phyloP scores from a whole-genome alignment of 345 rosid genomes.

The Clarkia xantiana region DNA sequence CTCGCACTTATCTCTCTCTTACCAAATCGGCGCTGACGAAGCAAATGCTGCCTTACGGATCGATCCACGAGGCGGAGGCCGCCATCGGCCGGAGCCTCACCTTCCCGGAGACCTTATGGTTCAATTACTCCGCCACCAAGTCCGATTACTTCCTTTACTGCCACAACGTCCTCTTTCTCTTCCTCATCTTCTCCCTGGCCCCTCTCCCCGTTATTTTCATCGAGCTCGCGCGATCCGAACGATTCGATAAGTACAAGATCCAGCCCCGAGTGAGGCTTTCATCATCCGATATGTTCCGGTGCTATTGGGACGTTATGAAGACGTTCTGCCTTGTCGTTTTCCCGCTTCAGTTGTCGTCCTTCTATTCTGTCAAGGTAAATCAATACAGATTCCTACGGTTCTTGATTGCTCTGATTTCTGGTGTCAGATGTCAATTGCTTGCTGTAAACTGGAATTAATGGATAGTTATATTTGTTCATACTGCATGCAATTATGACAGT shows the following conservation, averaged over 20 bases:
- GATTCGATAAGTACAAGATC: slow-evolving; percentile 57
- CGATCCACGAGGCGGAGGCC: slow-evolving; percentile 45
- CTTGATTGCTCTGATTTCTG: no score
- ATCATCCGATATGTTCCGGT: slow-evolving; percentile 34
- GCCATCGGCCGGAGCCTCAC: slow-evolving; percentile 72
- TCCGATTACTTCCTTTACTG: slow-evolving; percentile 73
- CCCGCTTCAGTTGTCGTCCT: slow-evolving; percentile 70
- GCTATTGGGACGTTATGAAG: slow-evolving; percentile 72
- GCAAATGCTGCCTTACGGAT: slow-evolving; percentile 58
- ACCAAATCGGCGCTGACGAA: neutral
- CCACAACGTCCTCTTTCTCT: slow-evolving; percentile 65
- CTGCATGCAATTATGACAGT: neutral
- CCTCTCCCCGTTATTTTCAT: slow-evolving; percentile 56
- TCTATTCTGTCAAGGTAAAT: slow-evolving; percentile 60
- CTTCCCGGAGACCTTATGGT: slow-evolving; percentile 53
- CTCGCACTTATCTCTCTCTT: neutral
- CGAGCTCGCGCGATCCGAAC: slow-evolving; percentile 36
- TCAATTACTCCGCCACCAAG: slow-evolving; percentile 62
- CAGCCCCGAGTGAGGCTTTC: slow-evolving; percentile 71
- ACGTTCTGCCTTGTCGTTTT: slow-evolving; percentile 67
- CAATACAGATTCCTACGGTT: no score
- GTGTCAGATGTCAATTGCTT: no score
- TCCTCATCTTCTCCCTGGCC: slow-evolving; percentile 49
- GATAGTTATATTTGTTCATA: no score
- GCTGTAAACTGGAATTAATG: no score